A percentile compares a stretch with the other conserved stretches of the same genome.
These are phyloP conservation scores for Ustilago vetiveriae DNA, from an alignment of 1,284 basidiomycete species.

Conservation along the genomic window DNA sequence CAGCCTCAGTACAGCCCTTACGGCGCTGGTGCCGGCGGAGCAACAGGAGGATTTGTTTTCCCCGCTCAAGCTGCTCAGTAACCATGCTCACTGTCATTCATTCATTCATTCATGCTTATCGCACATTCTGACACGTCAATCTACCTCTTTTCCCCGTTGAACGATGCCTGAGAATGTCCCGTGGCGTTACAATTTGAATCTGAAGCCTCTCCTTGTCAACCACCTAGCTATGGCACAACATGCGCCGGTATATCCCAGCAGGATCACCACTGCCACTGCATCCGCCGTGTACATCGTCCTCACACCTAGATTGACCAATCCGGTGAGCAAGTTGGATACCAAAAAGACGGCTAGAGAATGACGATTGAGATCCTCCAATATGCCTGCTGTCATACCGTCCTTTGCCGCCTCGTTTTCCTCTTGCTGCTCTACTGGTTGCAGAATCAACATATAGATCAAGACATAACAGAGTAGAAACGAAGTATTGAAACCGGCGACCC, in stretches of 20 bases:
- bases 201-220: slow-evolving; percentile 14
- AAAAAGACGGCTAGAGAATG: slow-evolving; percentile 85
- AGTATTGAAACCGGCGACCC: slow-evolving; percentile 89
- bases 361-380: slow-evolving; percentile 83
- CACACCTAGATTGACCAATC: slow-evolving; percentile 82
- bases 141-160: too few relatives aligned
- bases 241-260: slow-evolving; percentile 75
- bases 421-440: slow-evolving; percentile 69
- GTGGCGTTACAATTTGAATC: slow-evolving; percentile 39
- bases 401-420: too few relatives aligned
- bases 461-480: slow-evolving; percentile 85
- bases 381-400: slow-evolving; percentile 68
- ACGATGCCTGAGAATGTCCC: too few relatives aligned
- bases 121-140: too few relatives aligned
- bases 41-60: slow-evolving; percentile 1
- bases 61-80: not conserved
- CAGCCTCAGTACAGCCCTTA: too few relatives aligned
- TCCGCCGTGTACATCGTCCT: slow-evolving; percentile 82
- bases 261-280: slow-evolving; percentile 73
- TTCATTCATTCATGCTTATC: too few relatives aligned
- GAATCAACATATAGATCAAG: slow-evolving; percentile 77
- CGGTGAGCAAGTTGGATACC: slow-evolving; percentile 87
- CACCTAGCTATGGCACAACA: slow-evolving; percentile 69
- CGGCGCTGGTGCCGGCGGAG: not conserved
- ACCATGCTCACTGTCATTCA: too few relatives aligned